phyloP scores from a whole-genome alignment of 225 moss, liverwort and hornwort genomes.

The Physcomitrellopsis africana region DNA sequence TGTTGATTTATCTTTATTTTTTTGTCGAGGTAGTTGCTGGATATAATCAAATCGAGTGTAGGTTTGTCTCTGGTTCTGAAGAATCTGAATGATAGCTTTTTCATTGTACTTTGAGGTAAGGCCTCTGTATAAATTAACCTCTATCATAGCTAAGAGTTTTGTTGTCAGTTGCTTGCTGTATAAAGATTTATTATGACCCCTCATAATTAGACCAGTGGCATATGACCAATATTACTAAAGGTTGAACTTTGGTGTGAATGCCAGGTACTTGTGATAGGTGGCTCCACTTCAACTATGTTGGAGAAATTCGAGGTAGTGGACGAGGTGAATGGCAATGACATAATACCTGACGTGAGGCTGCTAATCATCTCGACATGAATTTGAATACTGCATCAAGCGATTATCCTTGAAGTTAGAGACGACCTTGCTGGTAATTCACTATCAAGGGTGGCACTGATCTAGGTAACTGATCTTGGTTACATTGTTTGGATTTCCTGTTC shows the following conservation, averaged over 20 bases:
- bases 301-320: slow-evolving; percentile 91
- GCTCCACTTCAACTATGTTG: slow-evolving; percentile 87
- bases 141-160: slow-evolving; percentile 2
- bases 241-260: slow-evolving; percentile 22
- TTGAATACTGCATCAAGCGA: slow-evolving; percentile 19
- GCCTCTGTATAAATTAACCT: slow-evolving; percentile 9
- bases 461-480: background rate
- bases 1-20: background rate
- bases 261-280: slow-evolving; percentile 90
- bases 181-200: background rate
- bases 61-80: background rate
- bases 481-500: slow-evolving; percentile 19
- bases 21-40: background rate
- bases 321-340: slow-evolving; percentile 47
- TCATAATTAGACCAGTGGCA: background rate
- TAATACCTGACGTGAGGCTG: slow-evolving; percentile 44
- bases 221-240: slow-evolving; percentile 18
- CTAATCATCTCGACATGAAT: slow-evolving; percentile 14
- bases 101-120: background rate
- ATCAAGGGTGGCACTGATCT: background rate
- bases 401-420: background rate
- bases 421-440: slow-evolving; percentile 3
- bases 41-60: background rate
- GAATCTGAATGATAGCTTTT: background rate
- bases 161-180: slow-evolving; percentile 10